Evolutionary conservation across 805 yeast genomes (phyloP).

Genomic region (Candida qinlingensis): DNA sequence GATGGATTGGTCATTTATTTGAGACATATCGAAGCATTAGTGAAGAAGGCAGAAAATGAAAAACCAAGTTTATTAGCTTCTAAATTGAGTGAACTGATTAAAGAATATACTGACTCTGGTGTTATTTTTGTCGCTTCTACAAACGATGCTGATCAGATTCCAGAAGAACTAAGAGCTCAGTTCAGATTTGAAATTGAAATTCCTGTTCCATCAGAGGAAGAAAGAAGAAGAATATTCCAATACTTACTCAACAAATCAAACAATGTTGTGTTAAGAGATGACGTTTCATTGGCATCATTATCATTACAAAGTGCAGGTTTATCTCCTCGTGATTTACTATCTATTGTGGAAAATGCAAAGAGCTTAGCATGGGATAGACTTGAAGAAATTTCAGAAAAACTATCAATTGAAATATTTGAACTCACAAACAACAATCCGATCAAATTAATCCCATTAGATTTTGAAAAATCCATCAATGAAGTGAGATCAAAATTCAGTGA

Average conservation of each 20-base stretch:
- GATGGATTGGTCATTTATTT: conserved; percentile 49
- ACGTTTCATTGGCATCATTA: conserved; percentile 50
- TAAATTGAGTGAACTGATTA: conserved; percentile 52
- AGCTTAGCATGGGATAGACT: conserved; percentile 48
- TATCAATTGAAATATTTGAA: conserved; percentile 9
- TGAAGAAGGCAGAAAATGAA: conserved; percentile 55
- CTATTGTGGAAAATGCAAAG: conserved; percentile 66
- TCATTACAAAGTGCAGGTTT: conserved; percentile 91
- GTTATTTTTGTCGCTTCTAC: conserved; percentile 59
- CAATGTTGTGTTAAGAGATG: conserved; percentile 30
- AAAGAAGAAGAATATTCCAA: conserved; percentile 59
- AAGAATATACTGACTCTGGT: conserved; percentile 43
- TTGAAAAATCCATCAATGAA: conserved; percentile 63
- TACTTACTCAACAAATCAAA: conserved; percentile 37
- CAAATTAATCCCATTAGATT: conserved; percentile 51
- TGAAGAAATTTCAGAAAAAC: conserved; percentile 25
- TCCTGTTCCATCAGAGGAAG: conserved; percentile 73
- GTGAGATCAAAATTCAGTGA: conserved; percentile 89
- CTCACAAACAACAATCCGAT: conserved; percentile 43
- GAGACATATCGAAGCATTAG: conserved; percentile 72
- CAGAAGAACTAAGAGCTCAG: conserved; percentile 58
- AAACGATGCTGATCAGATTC: conserved; percentile 62
- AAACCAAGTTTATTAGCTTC: conserved; percentile 29
- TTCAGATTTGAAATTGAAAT: conserved; percentile 75
- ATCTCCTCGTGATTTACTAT: conserved; percentile 73